Percentiles rank a stretch among this genome's conserved stretches.
These are phyloP conservation scores for Amanita fuliginea DNA, from an alignment of 768 basidiomycete genomes.

Conservation along the genomic window DNA sequence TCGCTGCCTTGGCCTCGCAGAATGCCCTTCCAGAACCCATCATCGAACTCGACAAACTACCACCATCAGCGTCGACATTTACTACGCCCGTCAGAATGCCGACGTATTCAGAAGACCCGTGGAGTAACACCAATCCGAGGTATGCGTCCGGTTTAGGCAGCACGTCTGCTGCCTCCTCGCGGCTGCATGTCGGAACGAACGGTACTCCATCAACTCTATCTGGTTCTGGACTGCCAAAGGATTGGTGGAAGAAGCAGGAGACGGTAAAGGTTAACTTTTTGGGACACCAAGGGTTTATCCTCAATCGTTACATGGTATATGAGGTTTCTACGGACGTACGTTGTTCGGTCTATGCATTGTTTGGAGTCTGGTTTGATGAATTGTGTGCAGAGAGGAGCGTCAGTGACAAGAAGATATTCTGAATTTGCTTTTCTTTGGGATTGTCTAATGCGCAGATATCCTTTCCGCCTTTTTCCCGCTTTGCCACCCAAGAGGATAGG, in stretches of 20 bases:
- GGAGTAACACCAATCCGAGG: constrained; percentile 33
- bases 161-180: constrained; percentile 19
- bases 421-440: constrained; percentile 93
- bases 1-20: constrained; percentile 66
- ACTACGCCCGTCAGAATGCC: constrained; percentile 30
- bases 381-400: constrained; percentile 37
- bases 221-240: constrained; percentile 60
- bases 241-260: constrained; percentile 87
- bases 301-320: constrained; percentile 82
- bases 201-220: constrained; percentile 49
- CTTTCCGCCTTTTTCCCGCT: constrained; percentile 80
- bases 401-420: constrained; percentile 81
- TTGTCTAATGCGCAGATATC: constrained; percentile 75
- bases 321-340: constrained; percentile 69
- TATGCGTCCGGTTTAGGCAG: constrained; percentile 19
- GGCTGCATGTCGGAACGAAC: constrained; percentile 20
- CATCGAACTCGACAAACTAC: constrained; percentile 51
- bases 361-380: constrained; percentile 3
- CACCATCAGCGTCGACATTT: constrained; percentile 42
- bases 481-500: constrained; percentile 91
- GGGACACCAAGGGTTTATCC: constrained; percentile 87
- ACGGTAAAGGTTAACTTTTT: constrained; percentile 57
- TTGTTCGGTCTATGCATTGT: constrained; percentile 5
- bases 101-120: constrained; percentile 55
- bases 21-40: constrained; percentile 69